Conservation (phyloP, 2,329 filamentous ascomycete genomes). For the Diatrype stigma region DNA sequence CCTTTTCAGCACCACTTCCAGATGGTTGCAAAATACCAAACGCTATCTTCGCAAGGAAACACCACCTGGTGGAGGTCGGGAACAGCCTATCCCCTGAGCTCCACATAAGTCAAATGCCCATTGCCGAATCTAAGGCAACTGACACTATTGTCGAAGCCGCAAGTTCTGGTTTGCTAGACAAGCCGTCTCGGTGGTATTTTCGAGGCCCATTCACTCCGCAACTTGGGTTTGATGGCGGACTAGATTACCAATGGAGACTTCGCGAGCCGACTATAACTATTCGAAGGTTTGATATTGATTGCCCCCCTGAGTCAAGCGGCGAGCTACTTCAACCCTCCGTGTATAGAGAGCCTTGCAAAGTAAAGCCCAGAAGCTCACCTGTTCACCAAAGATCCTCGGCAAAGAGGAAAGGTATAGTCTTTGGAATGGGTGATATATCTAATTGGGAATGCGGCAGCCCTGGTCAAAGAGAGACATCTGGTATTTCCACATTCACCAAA, state of each 20-base stretch:
- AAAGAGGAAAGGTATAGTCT: background rate
- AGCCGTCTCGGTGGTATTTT: conserved; percentile 27
- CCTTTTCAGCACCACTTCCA: conserved; percentile 25
- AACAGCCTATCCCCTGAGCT: conserved; percentile 30
- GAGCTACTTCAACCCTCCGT: background rate
- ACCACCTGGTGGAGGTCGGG: conserved; percentile 29
- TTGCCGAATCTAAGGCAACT: conserved; percentile 38
- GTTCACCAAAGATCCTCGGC: background rate
- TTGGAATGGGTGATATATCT: background rate
- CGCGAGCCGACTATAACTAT: conserved; percentile 12
- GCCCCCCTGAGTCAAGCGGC: conserved; percentile 1
- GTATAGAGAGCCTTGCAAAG: background rate
- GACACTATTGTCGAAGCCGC: conserved; percentile 27
- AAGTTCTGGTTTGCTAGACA: conserved; percentile 21
- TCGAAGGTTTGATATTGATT: conserved; percentile 17
- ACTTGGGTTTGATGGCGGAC: conserved; percentile 40
- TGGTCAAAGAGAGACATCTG: background rate
- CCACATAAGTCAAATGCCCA: conserved; percentile 33
- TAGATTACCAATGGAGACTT: conserved; percentile 36
- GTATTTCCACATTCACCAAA: background rate
- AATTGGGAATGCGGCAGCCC: background rate
- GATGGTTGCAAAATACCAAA: conserved; percentile 36
- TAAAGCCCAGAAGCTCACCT: background rate
- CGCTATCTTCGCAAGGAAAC: conserved; percentile 41
- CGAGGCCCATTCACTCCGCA: conserved; percentile 41